Conservation (phyloP, 257 asterid species). For the Phtheirospermum japonicum region DNA sequence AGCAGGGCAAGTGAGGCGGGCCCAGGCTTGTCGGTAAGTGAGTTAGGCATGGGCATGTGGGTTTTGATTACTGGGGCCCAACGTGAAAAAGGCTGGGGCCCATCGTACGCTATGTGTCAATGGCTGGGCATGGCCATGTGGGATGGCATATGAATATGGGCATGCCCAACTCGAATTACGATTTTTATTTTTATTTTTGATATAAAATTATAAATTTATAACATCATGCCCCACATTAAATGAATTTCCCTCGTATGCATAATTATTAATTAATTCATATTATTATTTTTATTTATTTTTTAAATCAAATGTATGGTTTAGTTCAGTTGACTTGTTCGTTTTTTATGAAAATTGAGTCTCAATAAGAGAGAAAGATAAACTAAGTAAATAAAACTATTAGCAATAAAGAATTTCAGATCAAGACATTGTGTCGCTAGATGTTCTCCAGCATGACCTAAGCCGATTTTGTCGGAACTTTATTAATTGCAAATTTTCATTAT, state of each 20-base stretch:
- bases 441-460: background rate
- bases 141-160: slow-evolving; percentile 22
- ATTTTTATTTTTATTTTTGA: background rate
- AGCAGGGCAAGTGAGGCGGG: slow-evolving; percentile 47
- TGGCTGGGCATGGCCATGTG: slow-evolving; percentile 30
- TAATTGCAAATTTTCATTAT: background rate
- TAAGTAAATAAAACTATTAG: background rate
- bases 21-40: slow-evolving; percentile 39
- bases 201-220: no score
- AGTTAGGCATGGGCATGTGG: slow-evolving; percentile 37
- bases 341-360: no score
- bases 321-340: slow-evolving; percentile 7
- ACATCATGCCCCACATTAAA: background rate
- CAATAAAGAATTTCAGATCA: background rate
- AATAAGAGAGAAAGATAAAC: no score
- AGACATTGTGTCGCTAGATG: slow-evolving; percentile 15
- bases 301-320: background rate
- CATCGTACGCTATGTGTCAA: slow-evolving; percentile 5
- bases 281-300: background rate
- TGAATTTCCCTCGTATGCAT: background rate
- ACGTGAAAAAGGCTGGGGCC: background rate
- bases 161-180: slow-evolving; percentile 15
- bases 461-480: slow-evolving; percentile 24
- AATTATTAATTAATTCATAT: no score
- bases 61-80: slow-evolving; percentile 31